Evolutionary conservation across 2,329 filamentous ascomycete species (phyloP).

Genomic region (Cladophialophora immunda): DNA sequence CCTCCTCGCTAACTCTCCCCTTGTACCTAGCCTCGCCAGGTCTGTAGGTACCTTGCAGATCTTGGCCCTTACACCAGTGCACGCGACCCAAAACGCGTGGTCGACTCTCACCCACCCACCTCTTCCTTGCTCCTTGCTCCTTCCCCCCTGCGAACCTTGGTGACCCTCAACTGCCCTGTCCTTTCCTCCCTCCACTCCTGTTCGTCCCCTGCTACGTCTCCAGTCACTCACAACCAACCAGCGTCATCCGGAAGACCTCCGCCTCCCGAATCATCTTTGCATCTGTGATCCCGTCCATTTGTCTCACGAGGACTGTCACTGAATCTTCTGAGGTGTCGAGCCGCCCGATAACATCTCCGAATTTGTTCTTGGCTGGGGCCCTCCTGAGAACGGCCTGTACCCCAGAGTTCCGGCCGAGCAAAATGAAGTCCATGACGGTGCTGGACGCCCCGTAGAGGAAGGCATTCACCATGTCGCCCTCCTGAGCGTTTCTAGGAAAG

Average conservation of each 20-base stretch:
- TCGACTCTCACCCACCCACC: neutral
- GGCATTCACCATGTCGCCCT: conserved; percentile 23
- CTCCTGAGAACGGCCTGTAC: conserved; percentile 3
- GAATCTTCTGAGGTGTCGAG: conserved; percentile 14
- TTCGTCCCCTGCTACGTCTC: conserved; percentile 8
- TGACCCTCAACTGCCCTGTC: conserved; percentile 13
- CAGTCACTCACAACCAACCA: conserved; percentile 20
- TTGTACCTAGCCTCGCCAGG: neutral
- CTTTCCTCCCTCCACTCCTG: conserved; percentile 17
- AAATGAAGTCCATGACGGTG: conserved; percentile 27
- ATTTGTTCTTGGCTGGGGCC: conserved; percentile 4
- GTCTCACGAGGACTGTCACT: conserved; percentile 13
- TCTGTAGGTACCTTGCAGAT: neutral
- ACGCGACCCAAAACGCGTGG: neutral
- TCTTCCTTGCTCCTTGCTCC: neutral
- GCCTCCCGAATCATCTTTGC: conserved; percentile 25
- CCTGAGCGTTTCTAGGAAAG: neutral
- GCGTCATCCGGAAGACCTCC: conserved; percentile 11
- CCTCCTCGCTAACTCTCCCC: neutral
- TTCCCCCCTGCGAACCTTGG: neutral
- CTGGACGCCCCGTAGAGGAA: conserved; percentile 25
- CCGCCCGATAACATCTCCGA: conserved; percentile 3
- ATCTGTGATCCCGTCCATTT: conserved; percentile 34
- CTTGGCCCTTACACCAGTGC: neutral
- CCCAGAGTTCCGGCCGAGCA: conserved; percentile 3